Percentiles rank a stretch among this genome's conserved stretches.
Conservation (phyloP, 352 stramenopile genomes). For the Phytophthora pistaciae region DNA sequence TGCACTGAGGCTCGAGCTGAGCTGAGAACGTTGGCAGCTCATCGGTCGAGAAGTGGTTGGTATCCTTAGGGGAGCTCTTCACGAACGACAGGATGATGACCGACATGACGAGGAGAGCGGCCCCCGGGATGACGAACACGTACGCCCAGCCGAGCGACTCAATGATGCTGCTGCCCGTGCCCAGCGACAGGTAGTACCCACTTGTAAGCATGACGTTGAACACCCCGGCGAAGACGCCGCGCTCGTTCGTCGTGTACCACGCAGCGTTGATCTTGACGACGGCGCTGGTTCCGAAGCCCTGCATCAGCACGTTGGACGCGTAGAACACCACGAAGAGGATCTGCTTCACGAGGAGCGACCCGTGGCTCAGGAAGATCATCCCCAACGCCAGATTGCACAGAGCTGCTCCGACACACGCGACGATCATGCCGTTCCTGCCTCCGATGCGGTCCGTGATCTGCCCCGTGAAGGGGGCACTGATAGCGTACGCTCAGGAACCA, state of each 20-base stretch:
- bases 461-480: conserved; percentile 74
- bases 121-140: conserved; percentile 73
- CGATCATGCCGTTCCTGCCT: conserved; percentile 75
- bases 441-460: conserved; percentile 79
- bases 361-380: conserved; percentile 56
- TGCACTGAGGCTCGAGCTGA: conserved; percentile 20
- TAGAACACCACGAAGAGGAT: conserved; percentile 70
- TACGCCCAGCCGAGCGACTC: conserved; percentile 71
- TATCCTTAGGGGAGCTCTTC: conserved; percentile 65
- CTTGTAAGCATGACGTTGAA: conserved; percentile 87
- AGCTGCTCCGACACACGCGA: conserved; percentile 67
- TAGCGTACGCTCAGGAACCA: conserved; percentile 76
- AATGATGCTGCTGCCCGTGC: conserved; percentile 70
- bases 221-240: conserved; percentile 72
- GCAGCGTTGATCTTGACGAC: conserved; percentile 89
- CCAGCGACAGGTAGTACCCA: conserved; percentile 78
- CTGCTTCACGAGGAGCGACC: conserved; percentile 41
- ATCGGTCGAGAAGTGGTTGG: conserved; percentile 40
- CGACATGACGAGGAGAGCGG: conserved; percentile 63
- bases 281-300: conserved; percentile 81
- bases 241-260: conserved; percentile 74
- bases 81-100: conserved; percentile 61
- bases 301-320: conserved; percentile 71
- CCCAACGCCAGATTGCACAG: conserved; percentile 73
- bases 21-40: conserved; percentile 29